Conservation (phyloP, 2,329 filamentous ascomycete genomes). For the Trichoderma simmonsii region DNA sequence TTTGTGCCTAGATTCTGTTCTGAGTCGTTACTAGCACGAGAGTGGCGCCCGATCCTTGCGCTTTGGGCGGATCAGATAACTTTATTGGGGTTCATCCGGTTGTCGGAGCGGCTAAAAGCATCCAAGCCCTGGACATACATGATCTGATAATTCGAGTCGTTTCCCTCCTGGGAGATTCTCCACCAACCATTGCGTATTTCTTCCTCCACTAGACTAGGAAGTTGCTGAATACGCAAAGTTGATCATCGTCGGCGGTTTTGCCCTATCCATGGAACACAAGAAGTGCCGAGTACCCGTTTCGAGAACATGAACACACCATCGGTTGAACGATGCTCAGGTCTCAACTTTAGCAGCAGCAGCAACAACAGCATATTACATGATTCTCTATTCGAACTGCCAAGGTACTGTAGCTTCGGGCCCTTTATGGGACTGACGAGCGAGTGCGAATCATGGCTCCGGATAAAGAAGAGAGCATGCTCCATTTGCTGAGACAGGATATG, state of each 20-base stretch:
- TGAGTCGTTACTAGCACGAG: not conserved
- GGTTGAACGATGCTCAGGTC: not conserved
- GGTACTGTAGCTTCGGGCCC: not conserved
- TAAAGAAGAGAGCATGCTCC: not conserved
- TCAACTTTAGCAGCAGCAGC: not conserved
- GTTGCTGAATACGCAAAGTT: not conserved
- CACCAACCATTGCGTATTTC: not conserved
- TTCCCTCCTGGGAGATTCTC: not conserved
- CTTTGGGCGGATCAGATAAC: constrained; percentile 26
- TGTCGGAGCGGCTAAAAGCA: constrained; percentile 8
- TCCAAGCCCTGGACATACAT: not conserved
- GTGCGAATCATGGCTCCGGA: not conserved
- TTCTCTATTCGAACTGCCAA: not conserved
- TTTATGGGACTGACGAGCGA: not conserved
- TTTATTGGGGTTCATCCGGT: constrained; percentile 19
- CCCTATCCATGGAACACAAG: not conserved
- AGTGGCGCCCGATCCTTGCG: not conserved
- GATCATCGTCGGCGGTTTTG: not conserved
- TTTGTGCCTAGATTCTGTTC: not conserved
- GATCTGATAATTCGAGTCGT: not conserved
- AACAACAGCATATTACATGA: not conserved
- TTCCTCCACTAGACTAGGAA: not conserved
- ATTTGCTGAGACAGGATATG: not conserved
- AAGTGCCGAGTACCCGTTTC: not conserved
- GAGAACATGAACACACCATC: not conserved